A percentile compares a stretch with the other conserved stretches of the same genome.
Evolutionary conservation across 192 early-diverging fungal species (phyloP).

Genomic region (Linnemannia zychae): DNA sequence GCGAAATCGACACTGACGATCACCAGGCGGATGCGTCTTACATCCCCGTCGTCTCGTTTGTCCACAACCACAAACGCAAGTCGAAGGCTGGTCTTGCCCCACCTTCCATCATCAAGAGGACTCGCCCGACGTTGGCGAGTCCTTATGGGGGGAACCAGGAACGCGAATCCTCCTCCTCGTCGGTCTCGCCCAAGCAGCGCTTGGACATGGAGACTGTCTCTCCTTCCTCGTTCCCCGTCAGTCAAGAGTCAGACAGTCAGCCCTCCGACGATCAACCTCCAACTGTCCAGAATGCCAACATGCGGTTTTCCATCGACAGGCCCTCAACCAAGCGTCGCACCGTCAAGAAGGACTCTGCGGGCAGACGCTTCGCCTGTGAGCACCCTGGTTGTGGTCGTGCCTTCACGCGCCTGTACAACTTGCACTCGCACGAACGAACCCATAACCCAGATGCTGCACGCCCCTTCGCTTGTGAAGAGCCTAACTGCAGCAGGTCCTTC

Average conservation of each 20-base stretch:
- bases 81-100: neutral
- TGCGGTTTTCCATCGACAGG: neutral
- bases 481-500: conserved; percentile 68
- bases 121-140: conserved; percentile 47
- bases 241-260: neutral
- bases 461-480: conserved; percentile 61
- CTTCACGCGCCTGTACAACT: conserved; percentile 75
- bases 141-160: conserved; percentile 32
- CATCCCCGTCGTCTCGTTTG: neutral
- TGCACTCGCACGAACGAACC: conserved; percentile 71
- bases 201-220: neutral
- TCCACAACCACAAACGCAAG: neutral
- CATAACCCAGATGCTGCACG: conserved; percentile 74
- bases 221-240: neutral
- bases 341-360: neutral
- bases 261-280: neutral
- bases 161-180: neutral
- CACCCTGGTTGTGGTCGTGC: conserved; percentile 61
- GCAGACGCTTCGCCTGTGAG: conserved; percentile 62
- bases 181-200: neutral
- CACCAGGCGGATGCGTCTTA: conserved; percentile 15
- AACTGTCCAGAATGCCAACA: neutral
- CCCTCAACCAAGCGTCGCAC: neutral
- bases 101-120: conserved; percentile 26
- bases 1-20: conserved; percentile 3